Conservation (phyloP, 345 rosid genomes). For the Euphorbia pulcherrima region DNA sequence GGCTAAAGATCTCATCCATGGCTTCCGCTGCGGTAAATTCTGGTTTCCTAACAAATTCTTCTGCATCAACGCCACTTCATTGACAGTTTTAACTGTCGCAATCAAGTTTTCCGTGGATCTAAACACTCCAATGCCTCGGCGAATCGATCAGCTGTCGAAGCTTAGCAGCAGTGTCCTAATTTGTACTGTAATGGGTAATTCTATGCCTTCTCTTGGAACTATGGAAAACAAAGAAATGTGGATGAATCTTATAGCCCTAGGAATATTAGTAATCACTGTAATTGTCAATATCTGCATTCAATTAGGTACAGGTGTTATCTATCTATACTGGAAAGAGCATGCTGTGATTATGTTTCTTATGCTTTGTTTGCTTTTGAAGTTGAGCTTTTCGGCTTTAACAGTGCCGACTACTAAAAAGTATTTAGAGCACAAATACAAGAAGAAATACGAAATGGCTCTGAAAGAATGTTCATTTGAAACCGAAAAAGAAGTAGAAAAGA, state of each 20-base stretch:
- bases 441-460: constrained; percentile 48
- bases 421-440: constrained; percentile 57
- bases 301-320: constrained; percentile 72
- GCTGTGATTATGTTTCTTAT: constrained; percentile 48
- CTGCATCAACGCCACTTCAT: constrained; percentile 77
- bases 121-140: constrained; percentile 83
- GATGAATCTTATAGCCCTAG: constrained; percentile 60
- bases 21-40: constrained; percentile 52
- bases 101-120: constrained; percentile 81
- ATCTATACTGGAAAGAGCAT: constrained; percentile 55
- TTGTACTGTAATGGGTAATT: constrained; percentile 73
- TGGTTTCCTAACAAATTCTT: constrained; percentile 75
- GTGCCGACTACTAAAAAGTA: constrained; percentile 50
- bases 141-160: constrained; percentile 76
- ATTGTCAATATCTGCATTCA: constrained; percentile 71
- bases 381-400: constrained; percentile 55
- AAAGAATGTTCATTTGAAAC: constrained; percentile 43
- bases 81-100: constrained; percentile 63
- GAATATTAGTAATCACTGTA: constrained; percentile 62
- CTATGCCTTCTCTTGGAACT: constrained; percentile 80
- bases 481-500: constrained; percentile 28
- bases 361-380: constrained; percentile 47
- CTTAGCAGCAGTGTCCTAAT: constrained; percentile 73
- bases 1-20: constrained; percentile 59
- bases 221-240: constrained; percentile 57